Base-by-base conservation (phyloP, 2,329 filamentous ascomycete species). In the Chaetomiaceae sp. region DNA sequence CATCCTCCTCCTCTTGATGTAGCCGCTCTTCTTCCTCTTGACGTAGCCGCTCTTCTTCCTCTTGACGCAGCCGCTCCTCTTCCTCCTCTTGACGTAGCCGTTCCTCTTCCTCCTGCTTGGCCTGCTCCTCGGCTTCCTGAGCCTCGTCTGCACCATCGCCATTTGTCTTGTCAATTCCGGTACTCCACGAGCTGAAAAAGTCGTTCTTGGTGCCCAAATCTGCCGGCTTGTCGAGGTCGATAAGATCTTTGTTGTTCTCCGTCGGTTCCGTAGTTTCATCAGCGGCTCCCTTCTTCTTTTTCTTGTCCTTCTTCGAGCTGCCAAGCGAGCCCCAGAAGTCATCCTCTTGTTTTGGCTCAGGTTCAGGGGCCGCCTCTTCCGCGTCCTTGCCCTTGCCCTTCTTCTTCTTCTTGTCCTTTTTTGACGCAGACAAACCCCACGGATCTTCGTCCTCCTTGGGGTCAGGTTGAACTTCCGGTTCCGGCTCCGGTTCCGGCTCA, bases 141-240 rank as follows among this genome's bases (percentile, higher is more conserved):
- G 71, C 68, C 54, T 30, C 72, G 42, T 61, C 65, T 42, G 55
- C 57, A 20, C 56, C 60, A 31, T 63, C 62, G 35, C 56, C 44
- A 52, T 70, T 71, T 49, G 67, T 66, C 60, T 69, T 70, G 50
- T 70, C 62, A 55, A 79, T 79, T 10, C 72, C 69, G 45, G 74
- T 78, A 27, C 75, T 76, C 72, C 79, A 82, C 42, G 76, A 74
- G 53, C 70, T 74, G 63, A 79, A 80, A 82, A 79, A 78, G 51
- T 77, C 77, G 48, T 78, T 75, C 37, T 71, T 70, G 13, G 63
- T 70, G 13, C 63, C 66, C 31, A 67, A 61, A 44, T 50, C 44
- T 2, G 47, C 38, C 20, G 61, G 45, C 63, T 66, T 68, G 55
- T 63, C 68, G 38, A 68, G 60, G 33, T 68, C 66, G 52, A 69